A percentile compares a stretch with the other conserved stretches of the same genome.
These are phyloP conservation scores for Mycosphaerella sp. DNA, from an alignment of 2,329 filamentous ascomycete genomes.

Conservation along the genomic window DNA sequence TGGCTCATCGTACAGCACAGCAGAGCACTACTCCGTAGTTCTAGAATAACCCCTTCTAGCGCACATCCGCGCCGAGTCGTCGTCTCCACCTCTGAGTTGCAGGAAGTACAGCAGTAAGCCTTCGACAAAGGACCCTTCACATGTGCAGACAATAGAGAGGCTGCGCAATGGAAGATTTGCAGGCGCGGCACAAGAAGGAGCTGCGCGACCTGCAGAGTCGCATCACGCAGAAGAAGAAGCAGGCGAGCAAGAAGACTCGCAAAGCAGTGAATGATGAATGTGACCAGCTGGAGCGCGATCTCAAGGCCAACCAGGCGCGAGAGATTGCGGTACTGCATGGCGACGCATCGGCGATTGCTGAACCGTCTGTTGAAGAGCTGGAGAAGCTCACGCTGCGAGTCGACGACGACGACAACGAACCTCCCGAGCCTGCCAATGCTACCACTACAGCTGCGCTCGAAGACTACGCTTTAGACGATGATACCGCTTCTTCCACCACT, in stretches of 20 bases:
- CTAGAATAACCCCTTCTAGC: too few relatives aligned
- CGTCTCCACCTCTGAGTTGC: not conserved
- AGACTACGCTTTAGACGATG: not conserved
- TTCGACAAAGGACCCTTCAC: not conserved
- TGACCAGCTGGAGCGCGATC: constrained; percentile 50
- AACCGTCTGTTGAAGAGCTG: constrained; percentile 17
- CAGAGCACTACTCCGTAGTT: too few relatives aligned
- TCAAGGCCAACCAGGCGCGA: constrained; percentile 49
- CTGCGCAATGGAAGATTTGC: constrained; percentile 62
- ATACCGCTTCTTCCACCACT: constrained; percentile 23
- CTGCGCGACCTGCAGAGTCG: constrained; percentile 76
- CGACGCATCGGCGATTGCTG: constrained; percentile 16
- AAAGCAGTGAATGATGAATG: constrained; percentile 58
- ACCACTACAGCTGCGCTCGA: not conserved
- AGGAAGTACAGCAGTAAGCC: not conserved
- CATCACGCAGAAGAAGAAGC: constrained; percentile 94
- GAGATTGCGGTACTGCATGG: constrained; percentile 47
- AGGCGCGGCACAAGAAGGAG: constrained; percentile 79
- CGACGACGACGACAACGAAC: constrained; percentile 13
- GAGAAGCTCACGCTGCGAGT: constrained; percentile 22
- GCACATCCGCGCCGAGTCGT: not conserved
- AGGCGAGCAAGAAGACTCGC: constrained; percentile 74
- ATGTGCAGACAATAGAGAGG: not conserved
- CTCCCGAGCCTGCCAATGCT: not conserved
- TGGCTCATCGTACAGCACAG: too few relatives aligned